Conservation (phyloP, 2,329 filamentous ascomycete species). For the Aspergillus melleus region DNA sequence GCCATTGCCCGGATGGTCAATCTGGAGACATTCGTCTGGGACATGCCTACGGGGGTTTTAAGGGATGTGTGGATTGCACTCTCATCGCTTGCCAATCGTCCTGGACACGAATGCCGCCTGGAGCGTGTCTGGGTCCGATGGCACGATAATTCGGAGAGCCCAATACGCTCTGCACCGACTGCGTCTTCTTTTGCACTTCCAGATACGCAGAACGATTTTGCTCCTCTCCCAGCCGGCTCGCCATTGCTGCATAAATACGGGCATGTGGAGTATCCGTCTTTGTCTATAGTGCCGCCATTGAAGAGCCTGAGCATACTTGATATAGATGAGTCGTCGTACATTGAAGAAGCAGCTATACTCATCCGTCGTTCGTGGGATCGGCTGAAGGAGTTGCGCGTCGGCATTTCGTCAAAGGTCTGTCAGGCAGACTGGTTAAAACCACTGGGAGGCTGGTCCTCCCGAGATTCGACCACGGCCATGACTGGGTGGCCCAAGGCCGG, state of each 20-base stretch:
- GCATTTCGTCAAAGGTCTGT: conserved; percentile 56
- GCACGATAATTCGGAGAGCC: conserved; percentile 68
- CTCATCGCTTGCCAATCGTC: conserved; percentile 65
- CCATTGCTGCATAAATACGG: conserved; percentile 53
- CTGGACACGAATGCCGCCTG: conserved; percentile 64
- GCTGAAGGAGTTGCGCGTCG: conserved; percentile 71
- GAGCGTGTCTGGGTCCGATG: conserved; percentile 78
- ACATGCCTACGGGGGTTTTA: conserved; percentile 83
- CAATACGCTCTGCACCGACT: conserved; percentile 23
- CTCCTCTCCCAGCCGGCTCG: conserved; percentile 22
- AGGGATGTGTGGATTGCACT: conserved; percentile 80
- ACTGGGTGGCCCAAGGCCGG: conserved; percentile 34
- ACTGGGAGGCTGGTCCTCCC: conserved; percentile 15
- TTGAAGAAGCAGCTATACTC: conserved; percentile 78
- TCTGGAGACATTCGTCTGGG: conserved; percentile 80
- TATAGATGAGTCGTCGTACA: conserved; percentile 77
- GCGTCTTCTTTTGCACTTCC: conserved; percentile 18
- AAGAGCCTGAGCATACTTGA: conserved; percentile 76
- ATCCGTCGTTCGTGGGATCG: conserved; percentile 68
- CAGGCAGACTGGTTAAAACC: conserved; percentile 31
- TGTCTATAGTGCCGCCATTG: conserved; percentile 73
- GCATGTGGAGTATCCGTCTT: conserved; percentile 74
- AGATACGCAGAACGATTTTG: conserved; percentile 16
- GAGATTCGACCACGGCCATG: conserved; percentile 4
- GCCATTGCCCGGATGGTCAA: conserved; percentile 80